Conservation (phyloP, 495 filamentous ascomycete genomes). For the Tuber melanosporum region DNA sequence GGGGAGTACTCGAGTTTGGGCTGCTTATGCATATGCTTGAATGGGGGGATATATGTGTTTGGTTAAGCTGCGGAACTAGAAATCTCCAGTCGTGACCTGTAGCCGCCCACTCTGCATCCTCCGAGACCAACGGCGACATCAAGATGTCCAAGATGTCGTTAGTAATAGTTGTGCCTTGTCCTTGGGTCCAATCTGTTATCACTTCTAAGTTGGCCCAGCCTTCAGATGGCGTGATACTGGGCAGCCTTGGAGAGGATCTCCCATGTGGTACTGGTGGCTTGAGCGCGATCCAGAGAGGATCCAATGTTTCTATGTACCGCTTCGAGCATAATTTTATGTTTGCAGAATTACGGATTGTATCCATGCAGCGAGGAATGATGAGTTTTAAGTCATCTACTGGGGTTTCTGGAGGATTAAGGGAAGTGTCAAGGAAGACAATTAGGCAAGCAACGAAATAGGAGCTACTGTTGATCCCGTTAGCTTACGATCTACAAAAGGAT, state of each 20-base stretch:
- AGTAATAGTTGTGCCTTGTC: constrained; percentile 20
- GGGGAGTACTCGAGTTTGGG: constrained; percentile 7
- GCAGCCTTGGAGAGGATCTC: not conserved
- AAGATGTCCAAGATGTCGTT: constrained; percentile 27
- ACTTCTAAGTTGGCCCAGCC: constrained; percentile 12
- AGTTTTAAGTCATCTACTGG: constrained; percentile 21
- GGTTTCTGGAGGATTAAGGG: constrained; percentile 25
- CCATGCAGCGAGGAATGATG: constrained; percentile 30
- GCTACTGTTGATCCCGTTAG: constrained; percentile 23
- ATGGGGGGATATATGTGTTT: constrained; percentile 8
- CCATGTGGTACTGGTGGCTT: constrained; percentile 23
- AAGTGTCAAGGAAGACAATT: constrained; percentile 31
- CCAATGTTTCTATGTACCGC: constrained; percentile 28
- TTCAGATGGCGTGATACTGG: constrained; percentile 16
- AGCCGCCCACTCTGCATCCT: constrained; percentile 22
- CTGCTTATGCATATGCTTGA: constrained; percentile 6
- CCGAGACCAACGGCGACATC: constrained; percentile 24
- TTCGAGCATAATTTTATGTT: constrained; percentile 29
- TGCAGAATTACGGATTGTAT: constrained; percentile 6
- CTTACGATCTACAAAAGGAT: not conserved
- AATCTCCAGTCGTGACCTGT: constrained; percentile 31
- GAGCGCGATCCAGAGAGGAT: constrained; percentile 30
- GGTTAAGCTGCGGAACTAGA: constrained; percentile 12
- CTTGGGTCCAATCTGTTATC: constrained; percentile 25
- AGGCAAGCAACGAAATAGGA: constrained; percentile 31